A percentile compares a stretch with the other conserved stretches of the same genome.
Evolutionary conservation across 352 stramenopile genomes (phyloP).

Genomic region (Plasmopara muralis): DNA sequence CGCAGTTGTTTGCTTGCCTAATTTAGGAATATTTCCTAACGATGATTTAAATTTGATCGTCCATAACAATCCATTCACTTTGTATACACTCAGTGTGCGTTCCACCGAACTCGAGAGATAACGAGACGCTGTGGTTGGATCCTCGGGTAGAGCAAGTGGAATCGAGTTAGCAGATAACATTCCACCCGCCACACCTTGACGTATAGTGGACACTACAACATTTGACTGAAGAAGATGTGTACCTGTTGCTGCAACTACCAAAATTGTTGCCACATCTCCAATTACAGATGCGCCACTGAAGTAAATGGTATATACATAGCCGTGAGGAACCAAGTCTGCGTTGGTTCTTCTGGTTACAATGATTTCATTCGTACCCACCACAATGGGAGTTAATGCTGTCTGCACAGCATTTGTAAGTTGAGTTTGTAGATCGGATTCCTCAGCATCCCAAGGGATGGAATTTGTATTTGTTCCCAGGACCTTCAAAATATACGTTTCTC

Average conservation of each 20-base stretch:
- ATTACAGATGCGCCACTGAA: slow-evolving; percentile 43
- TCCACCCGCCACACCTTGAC: slow-evolving; percentile 26
- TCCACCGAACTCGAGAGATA: slow-evolving; percentile 33
- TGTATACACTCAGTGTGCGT: slow-evolving; percentile 43
- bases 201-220: slow-evolving; percentile 27
- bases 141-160: slow-evolving; percentile 34
- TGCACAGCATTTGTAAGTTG: slow-evolving; percentile 15
- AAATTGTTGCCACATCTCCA: slow-evolving; percentile 31
- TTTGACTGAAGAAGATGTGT: slow-evolving; percentile 26
- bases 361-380: slow-evolving; percentile 28
- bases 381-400: slow-evolving; percentile 16
- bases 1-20: slow-evolving; percentile 23
- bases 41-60: slow-evolving; percentile 77
- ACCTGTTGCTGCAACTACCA: slow-evolving; percentile 4
- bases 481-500: slow-evolving; percentile 37
- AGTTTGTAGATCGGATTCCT: slow-evolving; percentile 29
- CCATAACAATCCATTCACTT: slow-evolving; percentile 52
- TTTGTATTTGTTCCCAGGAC: slow-evolving; percentile 25
- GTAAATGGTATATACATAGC: slow-evolving; percentile 73
- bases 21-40: slow-evolving; percentile 51
- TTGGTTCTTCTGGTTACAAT: slow-evolving; percentile 48
- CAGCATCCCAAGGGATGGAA: slow-evolving; percentile 52
- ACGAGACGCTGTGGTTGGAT: slow-evolving; percentile 18
- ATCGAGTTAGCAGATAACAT: slow-evolving; percentile 37
- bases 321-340: slow-evolving; percentile 33